Evolutionary conservation across 1,139 yeast species (phyloP).

Genomic region (Komagataea norvegica): DNA sequence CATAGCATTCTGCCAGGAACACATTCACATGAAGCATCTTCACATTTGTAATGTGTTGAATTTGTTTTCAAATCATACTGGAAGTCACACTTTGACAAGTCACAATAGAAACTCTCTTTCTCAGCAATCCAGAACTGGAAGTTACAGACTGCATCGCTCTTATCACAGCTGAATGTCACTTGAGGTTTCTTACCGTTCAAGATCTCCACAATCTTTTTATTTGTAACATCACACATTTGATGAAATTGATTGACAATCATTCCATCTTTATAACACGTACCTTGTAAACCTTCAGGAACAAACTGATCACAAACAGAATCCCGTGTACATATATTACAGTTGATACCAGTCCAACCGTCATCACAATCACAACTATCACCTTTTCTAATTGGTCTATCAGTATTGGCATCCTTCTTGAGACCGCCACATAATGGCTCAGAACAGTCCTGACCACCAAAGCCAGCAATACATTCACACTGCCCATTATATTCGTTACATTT

Average conservation of each 20-base stretch:
- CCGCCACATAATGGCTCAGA: conserved; percentile 87
- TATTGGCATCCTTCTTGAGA: conserved; percentile 51
- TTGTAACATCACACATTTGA: conserved; percentile 94
- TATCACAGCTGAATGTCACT: conserved; percentile 86
- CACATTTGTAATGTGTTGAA: conserved; percentile 73
- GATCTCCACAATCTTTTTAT: conserved; percentile 75
- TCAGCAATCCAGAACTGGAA: conserved; percentile 96
- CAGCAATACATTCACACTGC: conserved; percentile 85
- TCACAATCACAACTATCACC: conserved; percentile 62
- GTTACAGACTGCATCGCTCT: conserved; percentile 60
- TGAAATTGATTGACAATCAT: conserved; percentile 73
- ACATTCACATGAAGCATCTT: conserved; percentile 74
- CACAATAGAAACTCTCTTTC: conserved; percentile 86
- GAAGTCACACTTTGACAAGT: conserved; percentile 64
- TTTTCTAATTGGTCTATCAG: conserved; percentile 55
- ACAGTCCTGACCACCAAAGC: conserved; percentile 94
- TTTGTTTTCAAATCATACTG: conserved; percentile 60
- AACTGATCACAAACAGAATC: conserved; percentile 79
- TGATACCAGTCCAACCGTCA: conserved; percentile 89
- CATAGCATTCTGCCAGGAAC: conserved; percentile 90
- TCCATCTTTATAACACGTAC: conserved; percentile 90
- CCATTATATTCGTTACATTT: conserved; percentile 84
- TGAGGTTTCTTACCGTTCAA: conserved; percentile 81
- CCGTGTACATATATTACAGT: conserved; percentile 75
- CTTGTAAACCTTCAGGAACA: conserved; percentile 82